These are phyloP conservation scores for Hyphochytrium catenoides DNA, from an alignment of 352 stramenopile species.

Conservation along the genomic window DNA sequence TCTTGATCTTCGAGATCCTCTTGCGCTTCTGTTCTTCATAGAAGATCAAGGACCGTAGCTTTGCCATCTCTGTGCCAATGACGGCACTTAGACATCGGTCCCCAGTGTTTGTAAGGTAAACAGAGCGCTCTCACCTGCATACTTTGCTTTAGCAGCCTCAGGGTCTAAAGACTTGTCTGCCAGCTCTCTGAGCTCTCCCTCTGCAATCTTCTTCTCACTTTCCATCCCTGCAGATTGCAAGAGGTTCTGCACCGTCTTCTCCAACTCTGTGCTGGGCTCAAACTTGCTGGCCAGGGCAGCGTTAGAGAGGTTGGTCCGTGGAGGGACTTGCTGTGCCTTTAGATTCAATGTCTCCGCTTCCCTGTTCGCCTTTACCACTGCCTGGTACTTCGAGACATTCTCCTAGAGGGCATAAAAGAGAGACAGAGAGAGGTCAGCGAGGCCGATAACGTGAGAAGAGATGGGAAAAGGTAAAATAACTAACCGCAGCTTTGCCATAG, in stretches of 20 bases:
- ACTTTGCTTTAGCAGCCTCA: constrained; percentile 49
- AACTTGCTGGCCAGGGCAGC: constrained; percentile 77
- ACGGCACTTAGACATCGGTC: constrained; percentile 2
- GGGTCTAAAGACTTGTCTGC: constrained; percentile 33
- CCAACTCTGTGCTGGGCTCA: constrained; percentile 62
- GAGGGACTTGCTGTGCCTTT: constrained; percentile 47
- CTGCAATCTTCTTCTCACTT: constrained; percentile 24
- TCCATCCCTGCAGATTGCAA: constrained; percentile 29
- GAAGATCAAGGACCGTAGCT: constrained; percentile 90
- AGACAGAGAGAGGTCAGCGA: too few species aligned
- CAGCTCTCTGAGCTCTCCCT: constrained; percentile 35
- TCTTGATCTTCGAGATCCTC: constrained; percentile 99
- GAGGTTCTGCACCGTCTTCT: constrained; percentile 44
- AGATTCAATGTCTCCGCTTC: constrained; percentile 85
- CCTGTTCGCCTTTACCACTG: constrained; percentile 68
- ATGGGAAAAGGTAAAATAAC: too few species aligned
- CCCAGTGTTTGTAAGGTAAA: constrained; percentile 5
- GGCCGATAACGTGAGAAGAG: too few species aligned
- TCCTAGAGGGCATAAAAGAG: too few species aligned
- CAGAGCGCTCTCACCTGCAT: constrained; percentile 22
- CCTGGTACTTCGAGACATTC: constrained; percentile 64
- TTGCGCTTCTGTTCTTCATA: constrained; percentile 95
- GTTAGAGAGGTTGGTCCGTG: constrained; percentile 39
- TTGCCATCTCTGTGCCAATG: constrained; percentile 60
- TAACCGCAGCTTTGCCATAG: constrained; percentile 67